A percentile compares a stretch with the other conserved stretches of the same genome.
Evolutionary conservation across 805 yeast genomes (phyloP).

Genomic region (Yamadazyma insecticola): DNA sequence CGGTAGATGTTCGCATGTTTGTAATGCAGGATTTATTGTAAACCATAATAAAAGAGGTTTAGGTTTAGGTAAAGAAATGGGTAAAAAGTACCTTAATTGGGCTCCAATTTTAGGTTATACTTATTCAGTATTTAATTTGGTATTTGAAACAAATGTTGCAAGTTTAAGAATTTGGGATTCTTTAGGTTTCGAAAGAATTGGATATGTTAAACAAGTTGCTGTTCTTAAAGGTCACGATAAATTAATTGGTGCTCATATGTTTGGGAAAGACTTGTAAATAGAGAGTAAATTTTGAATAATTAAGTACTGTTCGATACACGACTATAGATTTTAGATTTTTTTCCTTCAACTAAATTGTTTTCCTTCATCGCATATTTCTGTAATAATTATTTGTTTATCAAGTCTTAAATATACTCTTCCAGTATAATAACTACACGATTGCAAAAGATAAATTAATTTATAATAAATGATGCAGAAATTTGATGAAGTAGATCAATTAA

Average conservation of each 20-base stretch:
- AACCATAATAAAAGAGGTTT: slow-evolving; percentile 54
- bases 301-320: too few relatives aligned
- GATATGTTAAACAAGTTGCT: slow-evolving; percentile 71
- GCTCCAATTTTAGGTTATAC: slow-evolving; percentile 78
- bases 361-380: too few relatives aligned
- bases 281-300: too few relatives aligned
- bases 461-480: background rate
- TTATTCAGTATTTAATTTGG: slow-evolving; percentile 84
- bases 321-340: too few relatives aligned
- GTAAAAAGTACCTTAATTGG: slow-evolving; percentile 58
- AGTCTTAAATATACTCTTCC: slow-evolving; percentile 25
- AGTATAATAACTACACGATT: slow-evolving; percentile 27
- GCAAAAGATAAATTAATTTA: background rate
- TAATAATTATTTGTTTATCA: too few relatives aligned
- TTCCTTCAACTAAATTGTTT: too few relatives aligned
- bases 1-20: slow-evolving; percentile 81
- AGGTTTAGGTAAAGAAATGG: slow-evolving; percentile 69
- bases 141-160: slow-evolving; percentile 75
- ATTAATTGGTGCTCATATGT: slow-evolving; percentile 73
- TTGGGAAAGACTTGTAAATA: slow-evolving; percentile 53
- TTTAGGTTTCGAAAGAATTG: slow-evolving; percentile 77
- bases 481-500: slow-evolving; percentile 4
- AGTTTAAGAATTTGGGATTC: slow-evolving; percentile 77
- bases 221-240: slow-evolving; percentile 57
- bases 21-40: slow-evolving; percentile 86